Evolutionary conservation across 2,329 filamentous ascomycete species (phyloP), one percentile per base, ranked within the genome.

Genomic region (Grosmannia huntii): DNA sequence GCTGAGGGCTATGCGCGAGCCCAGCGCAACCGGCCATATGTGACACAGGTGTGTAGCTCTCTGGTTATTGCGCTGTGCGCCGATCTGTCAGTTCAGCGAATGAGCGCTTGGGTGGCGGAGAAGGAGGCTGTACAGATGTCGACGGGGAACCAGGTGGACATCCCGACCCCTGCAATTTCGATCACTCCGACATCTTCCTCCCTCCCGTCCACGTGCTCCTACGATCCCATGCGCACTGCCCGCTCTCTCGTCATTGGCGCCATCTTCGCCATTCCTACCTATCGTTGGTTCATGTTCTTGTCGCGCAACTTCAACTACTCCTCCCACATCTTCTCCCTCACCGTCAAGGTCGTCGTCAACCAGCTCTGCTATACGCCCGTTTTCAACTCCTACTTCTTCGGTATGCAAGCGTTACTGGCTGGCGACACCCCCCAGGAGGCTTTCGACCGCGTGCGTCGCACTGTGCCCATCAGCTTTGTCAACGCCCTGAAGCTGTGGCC

Each of bases 401-500:
- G 85, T 60, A 79, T 87, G 71, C 89, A 95, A 68, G 86, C 87
- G 1, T 73, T 90, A 4, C 75, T 95, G 2, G 79, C 83, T 0
- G 90, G 90, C 44, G 85, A 86, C 31, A 78, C 76, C 0, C 67
- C 84, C 1, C 68, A 73, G 7, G 85, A 89, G 58, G 81, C 86
- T 1, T 80, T 81, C 69, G 82, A 88, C 65, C 83, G 89, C 56
- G 78, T 96, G 60, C 80, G 79, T 64, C 77, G 83, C 60, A 91
- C 90, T 0, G 86, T 96, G 0, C 90, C 90, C 0, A 77, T 79
- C 27, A 90, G 85, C 67, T 82, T 89, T 67, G 69, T 83, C 67
- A 96, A 94, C 69, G 88, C 85, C 60, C 84, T 85, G 69, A 95
- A 95, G 73, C 71, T 96, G 27, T 96, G 91, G 91, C 92, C 91